Conservation (phyloP, 2,329 filamentous ascomycete species). For the Beauveria caledonica region DNA sequence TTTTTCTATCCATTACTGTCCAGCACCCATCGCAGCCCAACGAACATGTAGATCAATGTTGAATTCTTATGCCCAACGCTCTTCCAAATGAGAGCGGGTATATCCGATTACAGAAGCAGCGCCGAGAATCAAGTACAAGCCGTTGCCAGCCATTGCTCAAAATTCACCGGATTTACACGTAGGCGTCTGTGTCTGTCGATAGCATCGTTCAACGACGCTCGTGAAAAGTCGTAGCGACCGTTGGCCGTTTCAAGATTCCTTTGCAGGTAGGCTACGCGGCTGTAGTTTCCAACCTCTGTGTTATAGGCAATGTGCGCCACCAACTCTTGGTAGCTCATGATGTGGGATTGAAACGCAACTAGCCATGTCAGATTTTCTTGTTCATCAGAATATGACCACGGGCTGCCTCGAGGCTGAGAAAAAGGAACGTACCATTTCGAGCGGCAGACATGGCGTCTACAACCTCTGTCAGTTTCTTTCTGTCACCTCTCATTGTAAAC, state of each 20-base stretch:
- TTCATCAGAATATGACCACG: neutral
- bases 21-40: no score
- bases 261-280: conserved; percentile 46
- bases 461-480: conserved; percentile 52
- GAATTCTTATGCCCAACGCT: neutral
- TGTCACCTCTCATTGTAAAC: conserved; percentile 61
- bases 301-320: conserved; percentile 32
- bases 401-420: conserved; percentile 5
- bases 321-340: conserved; percentile 32
- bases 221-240: conserved; percentile 56
- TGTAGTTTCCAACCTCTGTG: conserved; percentile 38
- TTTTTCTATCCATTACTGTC: no score
- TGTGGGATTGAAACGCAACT: conserved; percentile 33
- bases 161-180: conserved; percentile 39
- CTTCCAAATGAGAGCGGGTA: neutral
- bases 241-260: conserved; percentile 60
- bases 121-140: neutral
- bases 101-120: neutral
- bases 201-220: conserved; percentile 50
- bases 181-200: conserved; percentile 29
- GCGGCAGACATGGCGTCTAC: conserved; percentile 40
- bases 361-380: neutral
- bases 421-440: conserved; percentile 38
- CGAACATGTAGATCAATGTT: no score
- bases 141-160: conserved; percentile 44